Conservation (phyloP, 2,329 filamentous ascomycete species). For the Dendrostoma leiphaemia region DNA sequence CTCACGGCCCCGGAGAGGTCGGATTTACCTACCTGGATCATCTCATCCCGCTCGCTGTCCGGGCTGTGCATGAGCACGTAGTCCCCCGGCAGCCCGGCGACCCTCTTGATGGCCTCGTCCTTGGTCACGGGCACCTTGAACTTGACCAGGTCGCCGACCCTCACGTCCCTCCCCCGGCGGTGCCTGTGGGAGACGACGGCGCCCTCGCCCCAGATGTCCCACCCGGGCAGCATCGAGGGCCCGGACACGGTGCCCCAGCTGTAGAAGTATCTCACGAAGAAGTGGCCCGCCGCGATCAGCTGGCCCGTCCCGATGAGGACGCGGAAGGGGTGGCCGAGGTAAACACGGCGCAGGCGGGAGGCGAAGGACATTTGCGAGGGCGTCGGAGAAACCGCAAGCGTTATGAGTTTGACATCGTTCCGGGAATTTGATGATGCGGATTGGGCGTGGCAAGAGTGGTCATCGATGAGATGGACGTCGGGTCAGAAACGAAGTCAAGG, state of each 20-base stretch:
- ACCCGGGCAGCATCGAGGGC: slow-evolving; percentile 87
- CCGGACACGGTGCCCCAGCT: slow-evolving; percentile 61
- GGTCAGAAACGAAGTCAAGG: too few species aligned
- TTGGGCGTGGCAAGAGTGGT: not conserved
- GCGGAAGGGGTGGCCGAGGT: slow-evolving; percentile 39
- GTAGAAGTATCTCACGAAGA: slow-evolving; percentile 61
- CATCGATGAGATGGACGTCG: not conserved
- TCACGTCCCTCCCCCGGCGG: slow-evolving; percentile 61
- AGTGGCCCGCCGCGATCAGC: slow-evolving; percentile 45
- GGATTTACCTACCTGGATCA: slow-evolving; percentile 64
- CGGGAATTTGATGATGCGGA: not conserved
- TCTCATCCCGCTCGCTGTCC: slow-evolving; percentile 43
- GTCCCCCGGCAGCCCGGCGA: slow-evolving; percentile 73
- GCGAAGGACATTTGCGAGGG: slow-evolving; percentile 23
- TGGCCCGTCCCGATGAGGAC: slow-evolving; percentile 45
- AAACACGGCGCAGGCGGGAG: slow-evolving; percentile 19
- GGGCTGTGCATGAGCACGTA: slow-evolving; percentile 69
- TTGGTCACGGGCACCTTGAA: slow-evolving; percentile 71
- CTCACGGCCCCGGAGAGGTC: too few species aligned
- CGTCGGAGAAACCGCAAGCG: slow-evolving; percentile 1
- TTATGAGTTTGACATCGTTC: not conserved
- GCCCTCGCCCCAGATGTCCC: slow-evolving; percentile 65
- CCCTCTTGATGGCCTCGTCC: slow-evolving; percentile 70
- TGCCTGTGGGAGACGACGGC: slow-evolving; percentile 67
- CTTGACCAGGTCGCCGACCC: slow-evolving; percentile 80